Evolutionary conservation across 2,329 filamentous ascomycete genomes (phyloP), one percentile per base, ranked within the genome.

Genomic region (Aspergillus bombycis): DNA sequence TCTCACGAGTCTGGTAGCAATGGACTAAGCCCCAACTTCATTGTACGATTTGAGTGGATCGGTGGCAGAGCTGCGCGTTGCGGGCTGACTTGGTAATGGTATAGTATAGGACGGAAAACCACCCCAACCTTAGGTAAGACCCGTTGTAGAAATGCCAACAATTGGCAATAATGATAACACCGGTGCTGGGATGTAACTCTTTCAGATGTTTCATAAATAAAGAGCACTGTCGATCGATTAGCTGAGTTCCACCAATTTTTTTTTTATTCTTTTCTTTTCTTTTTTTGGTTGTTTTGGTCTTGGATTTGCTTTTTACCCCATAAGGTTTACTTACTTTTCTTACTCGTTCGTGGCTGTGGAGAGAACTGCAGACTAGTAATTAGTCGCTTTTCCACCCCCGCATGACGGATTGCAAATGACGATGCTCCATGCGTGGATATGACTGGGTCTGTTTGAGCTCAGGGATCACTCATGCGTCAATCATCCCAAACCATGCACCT

Each of bases 321-420:
- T 32, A 52, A 52, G 28, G 28, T 57, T 62, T 57, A 48, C 43
- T 45, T 58, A 38, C 32, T 41, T 45, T 62, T 56, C 32, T 43
- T 38, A 23, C 36, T 62, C 41, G 48, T 55, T 54, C 57, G 34
- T 56, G 58, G 38, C 63, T 46, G 52, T 54, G 62, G 59, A 28
- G 43, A 34, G 48, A 61, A 58, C 52, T 60, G 62, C 63, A 62
- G 60, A 60, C 57, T 62, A 62, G 60, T 36, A 14, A 55, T 55
- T 55, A 55, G 52, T 55, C 32, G 58, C 62, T 50, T 28, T 48
- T 28, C 56, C 59, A 57, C 60, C 62, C 62, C 66, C 66, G 61
- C 66, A 68, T 66, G 52, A 60, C 28, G 62, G 59, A 30, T 57
- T 57, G 61, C 21, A 52, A 53, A 23, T 36, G 30, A 28, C 30